These are phyloP conservation scores for Zychaea mexicana DNA, from an alignment of 371 early-diverging fungal species.

Conservation along the genomic window DNA sequence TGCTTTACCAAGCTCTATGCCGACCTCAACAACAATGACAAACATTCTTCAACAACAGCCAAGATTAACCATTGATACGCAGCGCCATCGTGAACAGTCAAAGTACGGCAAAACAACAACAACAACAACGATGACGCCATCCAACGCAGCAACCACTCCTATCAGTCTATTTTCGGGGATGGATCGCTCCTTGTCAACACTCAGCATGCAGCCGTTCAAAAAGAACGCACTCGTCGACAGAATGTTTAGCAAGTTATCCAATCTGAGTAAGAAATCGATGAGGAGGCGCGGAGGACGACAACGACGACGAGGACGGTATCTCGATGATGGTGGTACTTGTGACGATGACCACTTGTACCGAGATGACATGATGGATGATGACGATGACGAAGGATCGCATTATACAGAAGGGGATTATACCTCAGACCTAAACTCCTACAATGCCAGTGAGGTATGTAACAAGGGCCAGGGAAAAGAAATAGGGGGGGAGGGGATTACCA, in stretches of 20 bases:
- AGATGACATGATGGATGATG: neutral
- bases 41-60: neutral
- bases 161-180: slow-evolving; percentile 7
- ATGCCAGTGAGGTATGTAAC: slow-evolving; percentile 11
- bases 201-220: slow-evolving; percentile 10
- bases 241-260: slow-evolving; percentile 11
- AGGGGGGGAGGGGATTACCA: too few species aligned
- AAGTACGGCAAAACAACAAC: too few species aligned
- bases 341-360: too few species aligned
- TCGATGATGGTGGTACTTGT: too few species aligned
- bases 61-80: neutral
- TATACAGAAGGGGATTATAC: neutral
- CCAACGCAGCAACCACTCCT: neutral
- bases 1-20: too few species aligned
- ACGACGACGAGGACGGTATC: neutral
- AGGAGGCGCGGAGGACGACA: neutral
- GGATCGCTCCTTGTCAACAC: slow-evolving; percentile 8
- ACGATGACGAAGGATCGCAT: neutral
- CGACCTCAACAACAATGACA: neutral
- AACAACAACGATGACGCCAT: neutral
- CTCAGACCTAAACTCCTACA: slow-evolving; percentile 1
- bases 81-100: slow-evolving; percentile 3
- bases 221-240: slow-evolving; percentile 15
- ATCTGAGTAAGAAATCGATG: neutral
- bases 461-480: too few species aligned